Conservation (phyloP, 495 filamentous ascomycete species). For the Thermothielavioides terrestris region DNA sequence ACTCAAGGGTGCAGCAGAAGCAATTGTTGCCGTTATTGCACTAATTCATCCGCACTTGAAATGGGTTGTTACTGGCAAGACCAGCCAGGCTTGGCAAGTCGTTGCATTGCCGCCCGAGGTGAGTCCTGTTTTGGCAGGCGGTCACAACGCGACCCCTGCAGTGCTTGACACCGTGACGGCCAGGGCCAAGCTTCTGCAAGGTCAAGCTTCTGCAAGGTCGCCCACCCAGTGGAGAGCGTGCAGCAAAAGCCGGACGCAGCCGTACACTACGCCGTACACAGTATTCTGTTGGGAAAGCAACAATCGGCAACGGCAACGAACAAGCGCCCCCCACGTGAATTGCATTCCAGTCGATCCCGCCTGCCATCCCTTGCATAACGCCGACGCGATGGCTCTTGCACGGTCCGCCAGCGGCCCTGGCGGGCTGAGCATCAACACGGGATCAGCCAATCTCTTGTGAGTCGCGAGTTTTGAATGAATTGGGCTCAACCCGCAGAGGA, state of each 20-base stretch:
- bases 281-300: neutral
- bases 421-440: slow-evolving; percentile 73
- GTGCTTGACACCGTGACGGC: too few relatives aligned
- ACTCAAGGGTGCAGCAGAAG: neutral
- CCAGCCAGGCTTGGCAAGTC: neutral
- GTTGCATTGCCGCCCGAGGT: neutral
- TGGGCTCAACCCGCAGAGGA: neutral
- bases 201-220: too few relatives aligned
- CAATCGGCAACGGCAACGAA: slow-evolving; percentile 5
- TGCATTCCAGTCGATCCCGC: slow-evolving; percentile 2
- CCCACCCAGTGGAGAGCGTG: too few relatives aligned
- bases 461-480: slow-evolving; percentile 15
- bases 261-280: slow-evolving; percentile 8
- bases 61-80: too few relatives aligned
- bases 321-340: slow-evolving; percentile 4
- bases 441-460: slow-evolving; percentile 58
- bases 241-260: slow-evolving; percentile 7
- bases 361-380: slow-evolving; percentile 3
- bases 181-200: slow-evolving; percentile 8
- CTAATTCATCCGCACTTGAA: neutral
- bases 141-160: slow-evolving; percentile 13
- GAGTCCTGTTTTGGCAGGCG: slow-evolving; percentile 18
- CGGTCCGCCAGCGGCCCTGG: slow-evolving; percentile 58
- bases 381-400: slow-evolving; percentile 37
- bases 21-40: neutral